Conservation (phyloP, 1,284 basidiomycete genomes). For the Sanghuangporus weigelae region DNA sequence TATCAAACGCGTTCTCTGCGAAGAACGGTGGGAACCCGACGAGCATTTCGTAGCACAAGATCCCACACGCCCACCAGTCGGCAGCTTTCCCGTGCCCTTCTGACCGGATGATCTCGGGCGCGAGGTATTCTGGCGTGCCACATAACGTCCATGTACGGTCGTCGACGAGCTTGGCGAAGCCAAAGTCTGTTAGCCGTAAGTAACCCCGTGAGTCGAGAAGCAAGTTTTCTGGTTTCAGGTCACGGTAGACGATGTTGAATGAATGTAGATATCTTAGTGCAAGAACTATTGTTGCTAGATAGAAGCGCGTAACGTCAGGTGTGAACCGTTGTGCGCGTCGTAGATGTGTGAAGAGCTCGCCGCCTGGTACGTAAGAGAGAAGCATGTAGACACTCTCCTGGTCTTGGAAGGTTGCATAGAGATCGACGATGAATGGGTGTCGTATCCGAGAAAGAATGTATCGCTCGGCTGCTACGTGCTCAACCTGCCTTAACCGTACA, state of each 20-base stretch:
- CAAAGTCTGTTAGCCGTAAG: conserved; percentile 96
- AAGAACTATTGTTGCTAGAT: conserved; percentile 94
- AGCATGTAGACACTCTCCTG: conserved; percentile 97
- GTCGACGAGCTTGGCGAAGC: conserved; percentile 97
- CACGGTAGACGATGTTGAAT: conserved; percentile 98
- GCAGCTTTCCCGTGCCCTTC: conserved; percentile 98
- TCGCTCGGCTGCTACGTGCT: conserved; percentile 97
- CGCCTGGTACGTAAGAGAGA: conserved; percentile 97
- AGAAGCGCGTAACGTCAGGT: conserved; percentile 97
- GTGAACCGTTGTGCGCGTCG: conserved; percentile 93
- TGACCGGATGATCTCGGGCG: conserved; percentile 93
- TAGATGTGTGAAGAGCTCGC: conserved; percentile 93
- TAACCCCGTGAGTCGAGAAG: conserved; percentile 94
- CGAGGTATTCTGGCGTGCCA: conserved; percentile 95
- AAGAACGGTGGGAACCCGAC: conserved; percentile 93
- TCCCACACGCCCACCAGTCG: conserved; percentile 99
- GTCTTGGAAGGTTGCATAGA: conserved; percentile 96
- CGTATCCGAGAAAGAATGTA: conserved; percentile 87
- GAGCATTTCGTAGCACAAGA: conserved; percentile 97
- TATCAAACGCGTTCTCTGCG: conserved; percentile 87
- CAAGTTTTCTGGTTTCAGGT: conserved; percentile 97
- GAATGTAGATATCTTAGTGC: conserved; percentile 96
- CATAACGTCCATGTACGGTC: conserved; percentile 99
- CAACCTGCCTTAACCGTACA: conserved; percentile 93
- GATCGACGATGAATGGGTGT: conserved; percentile 80